Evolutionary conservation across 2,329 filamentous ascomycete species (phyloP).

Genomic region (Calonectria naviculata): DNA sequence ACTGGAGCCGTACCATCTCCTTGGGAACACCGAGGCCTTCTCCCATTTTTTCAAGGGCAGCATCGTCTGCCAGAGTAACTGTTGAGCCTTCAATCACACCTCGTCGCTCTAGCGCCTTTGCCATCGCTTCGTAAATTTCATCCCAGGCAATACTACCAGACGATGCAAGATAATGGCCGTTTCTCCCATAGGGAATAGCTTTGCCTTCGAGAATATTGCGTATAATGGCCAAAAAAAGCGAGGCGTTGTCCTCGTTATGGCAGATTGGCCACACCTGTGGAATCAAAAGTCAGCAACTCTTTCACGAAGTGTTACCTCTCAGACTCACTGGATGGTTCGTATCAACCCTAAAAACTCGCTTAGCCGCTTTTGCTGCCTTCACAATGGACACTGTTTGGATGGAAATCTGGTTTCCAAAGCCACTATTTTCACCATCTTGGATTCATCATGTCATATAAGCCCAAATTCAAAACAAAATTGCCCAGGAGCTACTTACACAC

Average conservation of each 20-base stretch:
- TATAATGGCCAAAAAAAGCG: slow-evolving; percentile 58
- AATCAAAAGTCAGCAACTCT: neutral
- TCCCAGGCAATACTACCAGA: slow-evolving; percentile 61
- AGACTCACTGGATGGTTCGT: slow-evolving; percentile 7
- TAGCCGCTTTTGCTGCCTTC: slow-evolving; percentile 18
- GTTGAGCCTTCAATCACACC: slow-evolving; percentile 49
- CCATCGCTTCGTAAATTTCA: slow-evolving; percentile 60
- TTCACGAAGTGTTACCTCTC: no score
- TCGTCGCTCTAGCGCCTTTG: slow-evolving; percentile 51
- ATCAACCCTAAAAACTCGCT: slow-evolving; percentile 16
- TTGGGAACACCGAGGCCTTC: slow-evolving; percentile 25
- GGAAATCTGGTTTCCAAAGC: slow-evolving; percentile 24
- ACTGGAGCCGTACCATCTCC: neutral
- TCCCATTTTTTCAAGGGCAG: slow-evolving; percentile 53
- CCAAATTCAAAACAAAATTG: no score
- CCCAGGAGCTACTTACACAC: slow-evolving; percentile 51
- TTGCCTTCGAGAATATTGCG: slow-evolving; percentile 53
- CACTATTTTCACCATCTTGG: slow-evolving; percentile 18
- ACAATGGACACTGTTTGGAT: slow-evolving; percentile 23
- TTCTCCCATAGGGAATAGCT: slow-evolving; percentile 50
- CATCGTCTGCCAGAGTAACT: slow-evolving; percentile 49
- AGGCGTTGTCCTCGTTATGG: slow-evolving; percentile 59
- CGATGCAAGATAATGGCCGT: slow-evolving; percentile 63
- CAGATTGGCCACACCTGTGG: slow-evolving; percentile 63
- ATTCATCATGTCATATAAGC: neutral